Conservation (phyloP, 768 basidiomycete genomes). For the Sistotremastrum niveocremeum region DNA sequence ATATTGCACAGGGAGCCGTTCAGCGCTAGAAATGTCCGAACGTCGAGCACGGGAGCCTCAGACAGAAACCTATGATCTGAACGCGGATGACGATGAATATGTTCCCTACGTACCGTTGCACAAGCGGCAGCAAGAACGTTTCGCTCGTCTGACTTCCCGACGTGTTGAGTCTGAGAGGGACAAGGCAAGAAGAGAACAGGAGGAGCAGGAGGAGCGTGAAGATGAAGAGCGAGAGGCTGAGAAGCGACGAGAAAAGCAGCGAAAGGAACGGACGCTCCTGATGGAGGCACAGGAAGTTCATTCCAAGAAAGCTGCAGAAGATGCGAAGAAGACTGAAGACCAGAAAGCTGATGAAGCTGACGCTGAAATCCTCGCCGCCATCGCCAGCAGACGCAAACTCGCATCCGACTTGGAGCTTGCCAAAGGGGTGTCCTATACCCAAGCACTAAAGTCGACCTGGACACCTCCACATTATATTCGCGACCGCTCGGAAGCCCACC, state of each 20-base stretch:
- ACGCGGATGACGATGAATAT: conserved; percentile 48
- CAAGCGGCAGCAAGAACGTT: conserved; percentile 68
- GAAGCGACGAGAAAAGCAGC: conserved; percentile 49
- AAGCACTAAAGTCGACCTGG: conserved; percentile 77
- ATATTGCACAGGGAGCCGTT: too few relatives aligned
- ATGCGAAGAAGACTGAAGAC: conserved; percentile 77
- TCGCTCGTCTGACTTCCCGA: conserved; percentile 59
- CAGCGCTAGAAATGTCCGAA: too few relatives aligned
- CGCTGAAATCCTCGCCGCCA: conserved; percentile 82
- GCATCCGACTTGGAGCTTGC: conserved; percentile 90
- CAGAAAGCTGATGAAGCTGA: conserved; percentile 83
- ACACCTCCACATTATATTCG: conserved; percentile 72
- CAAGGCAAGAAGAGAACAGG: conserved; percentile 26
- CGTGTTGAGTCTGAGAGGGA: conserved; percentile 42
- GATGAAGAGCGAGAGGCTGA: conserved; percentile 77
- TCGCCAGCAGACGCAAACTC: conserved; percentile 80
- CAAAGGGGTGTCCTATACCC: conserved; percentile 82
- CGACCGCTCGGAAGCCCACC: conserved; percentile 51
- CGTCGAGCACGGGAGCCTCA: too few relatives aligned
- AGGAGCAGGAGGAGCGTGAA: conserved; percentile 47
- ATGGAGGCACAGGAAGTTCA: conserved; percentile 95
- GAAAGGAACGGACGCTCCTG: conserved; percentile 79
- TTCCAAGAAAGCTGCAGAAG: conserved; percentile 66
- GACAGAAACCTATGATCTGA: too few relatives aligned
- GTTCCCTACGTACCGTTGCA: conserved; percentile 81